phyloP scores from a whole-genome alignment of 768 basidiomycete genomes.

The Tylopilus sp. region DNA sequence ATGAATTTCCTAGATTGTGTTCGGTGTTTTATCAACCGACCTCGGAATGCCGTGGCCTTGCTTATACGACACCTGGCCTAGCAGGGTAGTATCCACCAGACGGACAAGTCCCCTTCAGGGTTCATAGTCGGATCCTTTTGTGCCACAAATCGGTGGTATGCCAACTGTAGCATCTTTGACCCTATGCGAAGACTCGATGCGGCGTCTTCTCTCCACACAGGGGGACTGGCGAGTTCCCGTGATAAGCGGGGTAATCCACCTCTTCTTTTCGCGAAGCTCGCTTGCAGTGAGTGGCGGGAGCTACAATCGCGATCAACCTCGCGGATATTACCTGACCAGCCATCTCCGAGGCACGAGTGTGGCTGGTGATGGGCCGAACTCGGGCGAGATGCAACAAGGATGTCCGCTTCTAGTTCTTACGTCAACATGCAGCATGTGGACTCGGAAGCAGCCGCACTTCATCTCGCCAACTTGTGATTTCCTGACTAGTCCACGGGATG shows the following conservation, averaged over 20 bases:
- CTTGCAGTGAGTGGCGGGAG: constrained; percentile 21
- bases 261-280: constrained; percentile 55
- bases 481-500: constrained; percentile 46
- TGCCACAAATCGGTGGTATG: constrained; percentile 17
- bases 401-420: constrained; percentile 35
- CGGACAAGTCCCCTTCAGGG: constrained; percentile 20
- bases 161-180: constrained; percentile 4
- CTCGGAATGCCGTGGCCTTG: constrained; percentile 45
- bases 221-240: constrained; percentile 20
- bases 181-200: constrained; percentile 2
- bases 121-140: constrained; percentile 26
- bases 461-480: constrained; percentile 42
- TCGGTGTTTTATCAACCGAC: constrained; percentile 44
- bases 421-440: constrained; percentile 56
- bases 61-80: constrained; percentile 37
- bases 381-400: not conserved
- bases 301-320: constrained; percentile 8
- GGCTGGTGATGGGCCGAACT: not conserved
- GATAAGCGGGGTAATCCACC: constrained; percentile 29
- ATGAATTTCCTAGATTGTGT: constrained; percentile 22
- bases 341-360: constrained; percentile 15
- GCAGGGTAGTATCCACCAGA: no score
- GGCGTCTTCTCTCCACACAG: constrained; percentile 20
- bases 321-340: not conserved
- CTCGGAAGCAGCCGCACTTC: constrained; percentile 23